Evolutionary conservation across 169 alveolate species (phyloP), one percentile per base, ranked within the genome.

Genomic region (Babesia gibsoni): DNA sequence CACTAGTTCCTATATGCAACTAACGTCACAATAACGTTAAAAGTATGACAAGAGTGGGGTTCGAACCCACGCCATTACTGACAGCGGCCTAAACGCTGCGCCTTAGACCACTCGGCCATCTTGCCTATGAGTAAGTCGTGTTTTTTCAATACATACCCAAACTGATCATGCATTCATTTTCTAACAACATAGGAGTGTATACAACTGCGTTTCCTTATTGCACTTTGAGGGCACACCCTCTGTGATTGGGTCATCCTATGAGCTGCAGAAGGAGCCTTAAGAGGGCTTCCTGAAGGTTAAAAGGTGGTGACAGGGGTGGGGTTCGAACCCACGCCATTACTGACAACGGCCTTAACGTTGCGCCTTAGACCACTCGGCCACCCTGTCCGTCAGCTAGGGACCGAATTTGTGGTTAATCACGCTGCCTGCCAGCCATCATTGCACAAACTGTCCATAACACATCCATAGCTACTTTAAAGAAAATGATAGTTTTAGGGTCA

Each of bases 311-410:
- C 97, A 91, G 94, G 94, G 87, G 99, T 94, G 99, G 99, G 99
- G 97, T 96, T 96, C 98, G 99, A 96, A 96, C 99, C 99, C 99
- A 94, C 99, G 99, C 99, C 98, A 98, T 95, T 94, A 82, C 98
- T 97, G 98, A 96, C 97, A 90, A 94, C 98, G 98, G 98, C 99
- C 99, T 96, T 84, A 95, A 96, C 98, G 98, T 94, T 91, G 98
- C 99, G 99, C 99, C 99, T 96, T 95, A 93, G 98, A 93, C 97
- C 98, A 91, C 98, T 95, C 98, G 98, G 98, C 98, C 98, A 95
- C 82, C 87, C 80, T 78, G 87, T 45, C 87, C 50, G 8, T 52
- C 49, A 27, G 3, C 6, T 27, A 48, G 35, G 57, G 27, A 32
- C 39, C 29, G 33, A 39, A 39, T 39, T 39, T 12, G 46, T 12